Evolutionary conservation across 164 flowering plant genomes (phyloP), one percentile per base, ranked within the genome.

Genomic region (Sextonia rubra): DNA sequence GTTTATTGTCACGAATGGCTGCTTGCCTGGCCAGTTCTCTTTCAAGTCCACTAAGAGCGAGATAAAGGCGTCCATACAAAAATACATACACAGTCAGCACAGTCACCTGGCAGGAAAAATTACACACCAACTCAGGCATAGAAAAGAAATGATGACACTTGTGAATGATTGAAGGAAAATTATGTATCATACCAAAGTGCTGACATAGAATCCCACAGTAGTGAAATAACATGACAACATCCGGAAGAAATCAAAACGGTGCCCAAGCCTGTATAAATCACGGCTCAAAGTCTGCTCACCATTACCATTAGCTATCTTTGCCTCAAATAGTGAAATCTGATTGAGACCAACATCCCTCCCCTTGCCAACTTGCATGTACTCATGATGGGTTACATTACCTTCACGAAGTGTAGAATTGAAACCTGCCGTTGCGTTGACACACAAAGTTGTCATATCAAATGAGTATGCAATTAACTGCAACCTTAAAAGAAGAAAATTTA

Each of bases 321-420:
- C 95, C 77, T 96, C 99, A 83, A 96, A 96, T 67, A 90, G 80
- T 56, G 99, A 96, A 66, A 96, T 96, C 81, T 93, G 99, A 80
- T 93, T 96, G 71, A 96, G 95, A 55, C 99, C 99, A 79, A 96
- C 98, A 85, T 96, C 99, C 69, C 99, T 86, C 8, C 99, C 99
- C 76, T 96, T 96, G 56, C 99, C 99, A 81, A 96, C 97, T 86
- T 96, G 99, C 81, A 92, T 93, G 81, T 96, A 96, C 72, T 96
- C 98, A 77, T 96, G 99, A 83, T 96, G 97, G 64, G 99, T 96
- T 27, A 96, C 94, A 84, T 96, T 96, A 69, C 99, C 99, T 83
- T 89, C 92, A 70, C 97, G 89, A 25, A 96, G 97, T 61, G 99
- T 96, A 29, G 98, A 96, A 79, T 96, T 96, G 81, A 89, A 96